phyloP scores from a whole-genome alignment of 1,284 basidiomycete genomes.

The Heterobasidion annosum region DNA sequence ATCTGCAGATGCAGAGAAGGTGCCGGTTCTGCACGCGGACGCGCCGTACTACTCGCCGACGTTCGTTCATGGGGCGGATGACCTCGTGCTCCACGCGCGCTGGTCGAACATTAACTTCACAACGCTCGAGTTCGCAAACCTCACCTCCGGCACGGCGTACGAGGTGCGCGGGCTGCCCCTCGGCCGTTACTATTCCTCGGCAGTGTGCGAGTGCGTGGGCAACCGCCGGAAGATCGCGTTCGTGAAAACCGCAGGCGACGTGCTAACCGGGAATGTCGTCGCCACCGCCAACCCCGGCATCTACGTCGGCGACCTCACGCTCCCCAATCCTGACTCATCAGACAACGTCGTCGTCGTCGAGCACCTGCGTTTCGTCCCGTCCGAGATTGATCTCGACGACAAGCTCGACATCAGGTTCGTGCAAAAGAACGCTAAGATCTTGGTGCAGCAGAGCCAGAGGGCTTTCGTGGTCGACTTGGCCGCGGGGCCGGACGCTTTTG shows the following conservation, averaged over 20 bases:
- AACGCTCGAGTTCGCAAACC: slow-evolving; percentile 53
- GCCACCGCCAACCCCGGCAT: slow-evolving; percentile 55
- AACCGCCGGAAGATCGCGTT: slow-evolving; percentile 47
- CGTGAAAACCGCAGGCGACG: slow-evolving; percentile 48
- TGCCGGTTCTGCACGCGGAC: slow-evolving; percentile 38
- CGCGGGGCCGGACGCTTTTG: slow-evolving; percentile 26
- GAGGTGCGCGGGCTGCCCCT: slow-evolving; percentile 47
- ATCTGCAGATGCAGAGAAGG: slow-evolving; percentile 18
- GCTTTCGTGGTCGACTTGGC: not conserved
- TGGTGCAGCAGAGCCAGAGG: not conserved
- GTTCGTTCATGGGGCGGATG: slow-evolving; percentile 38
- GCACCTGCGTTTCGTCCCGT: not conserved
- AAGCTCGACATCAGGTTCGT: not conserved
- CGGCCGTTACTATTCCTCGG: slow-evolving; percentile 55
- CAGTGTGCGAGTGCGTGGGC: slow-evolving; percentile 37
- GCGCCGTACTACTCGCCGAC: slow-evolving; percentile 61
- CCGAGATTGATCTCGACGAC: not conserved
- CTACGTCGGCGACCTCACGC: slow-evolving; percentile 48
- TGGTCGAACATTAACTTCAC: slow-evolving; percentile 62
- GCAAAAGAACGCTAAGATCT: not conserved
- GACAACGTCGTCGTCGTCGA: not conserved
- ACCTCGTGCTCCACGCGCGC: slow-evolving; percentile 51
- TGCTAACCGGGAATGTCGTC: slow-evolving; percentile 51
- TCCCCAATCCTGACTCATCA: slow-evolving; percentile 33
- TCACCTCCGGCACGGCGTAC: slow-evolving; percentile 32